Conservation (phyloP, 371 early-diverging fungal species). For the Cokeromyces recurvatus region DNA sequence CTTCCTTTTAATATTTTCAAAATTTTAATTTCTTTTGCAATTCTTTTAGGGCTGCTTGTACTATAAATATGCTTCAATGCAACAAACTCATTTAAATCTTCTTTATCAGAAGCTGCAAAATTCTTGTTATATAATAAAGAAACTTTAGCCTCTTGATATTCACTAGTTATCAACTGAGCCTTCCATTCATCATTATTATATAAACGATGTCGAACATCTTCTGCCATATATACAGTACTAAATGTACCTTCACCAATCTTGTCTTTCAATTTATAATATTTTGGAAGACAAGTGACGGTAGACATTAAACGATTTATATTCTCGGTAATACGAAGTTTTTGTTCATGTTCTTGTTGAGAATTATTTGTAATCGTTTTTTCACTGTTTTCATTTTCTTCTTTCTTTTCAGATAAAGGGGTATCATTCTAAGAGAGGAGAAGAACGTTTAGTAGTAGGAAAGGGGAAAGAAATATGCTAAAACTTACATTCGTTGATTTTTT, state of each 20-base stretch:
- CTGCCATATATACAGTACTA: conserved; percentile 93
- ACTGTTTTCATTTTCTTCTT: background rate
- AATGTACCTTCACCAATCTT: conserved; percentile 66
- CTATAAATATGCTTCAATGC: conserved; percentile 93
- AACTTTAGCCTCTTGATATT: background rate
- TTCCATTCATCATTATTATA: conserved; percentile 58
- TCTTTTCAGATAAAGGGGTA: background rate
- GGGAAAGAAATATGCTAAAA: too few relatives aligned
- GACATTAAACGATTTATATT: conserved; percentile 42
- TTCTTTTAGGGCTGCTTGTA: conserved; percentile 81
- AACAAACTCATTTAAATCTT: conserved; percentile 47
- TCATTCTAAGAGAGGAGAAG: background rate
- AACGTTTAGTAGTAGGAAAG: background rate
- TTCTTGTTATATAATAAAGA: too few relatives aligned
- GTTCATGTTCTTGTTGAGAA: too few relatives aligned
- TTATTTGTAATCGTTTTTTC: too few relatives aligned
- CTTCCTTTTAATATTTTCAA: conserved; percentile 60
- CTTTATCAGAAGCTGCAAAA: conserved; percentile 1
- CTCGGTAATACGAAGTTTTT: conserved; percentile 11
- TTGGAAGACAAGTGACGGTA: conserved; percentile 49
- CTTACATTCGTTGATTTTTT: too few relatives aligned
- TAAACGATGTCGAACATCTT: conserved; percentile 64
- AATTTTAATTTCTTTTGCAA: conserved; percentile 87
- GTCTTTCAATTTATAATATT: conserved; percentile 61
- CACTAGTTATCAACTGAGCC: background rate